Evolutionary conservation across 2,329 filamentous ascomycete genomes (phyloP).

Genomic region (Fusarium sp.): DNA sequence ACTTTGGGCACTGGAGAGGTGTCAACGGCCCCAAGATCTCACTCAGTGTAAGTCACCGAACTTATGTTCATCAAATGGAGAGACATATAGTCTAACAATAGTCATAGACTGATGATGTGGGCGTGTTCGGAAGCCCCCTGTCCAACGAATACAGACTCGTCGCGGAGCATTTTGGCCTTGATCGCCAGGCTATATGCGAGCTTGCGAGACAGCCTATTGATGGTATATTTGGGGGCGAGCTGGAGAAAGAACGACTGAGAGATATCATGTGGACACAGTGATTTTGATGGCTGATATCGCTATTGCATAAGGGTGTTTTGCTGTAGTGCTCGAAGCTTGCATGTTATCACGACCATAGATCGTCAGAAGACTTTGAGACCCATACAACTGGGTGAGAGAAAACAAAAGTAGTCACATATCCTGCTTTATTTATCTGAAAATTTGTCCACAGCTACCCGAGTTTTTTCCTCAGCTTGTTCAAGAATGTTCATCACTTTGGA

Average conservation of each 20-base stretch:
- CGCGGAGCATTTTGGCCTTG: conserved; percentile 73
- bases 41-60: conserved; percentile 68
- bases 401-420: no score
- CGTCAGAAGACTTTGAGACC: not conserved
- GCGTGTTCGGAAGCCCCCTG: conserved; percentile 78
- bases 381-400: not conserved
- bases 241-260: conserved; percentile 67
- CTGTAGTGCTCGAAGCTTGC: not conserved
- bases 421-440: not conserved
- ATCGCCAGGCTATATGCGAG: conserved; percentile 54
- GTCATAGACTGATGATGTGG: conserved; percentile 80
- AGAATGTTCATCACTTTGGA: not conserved
- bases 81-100: not conserved
- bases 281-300: not conserved
- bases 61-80: not conserved
- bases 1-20: conserved; percentile 78
- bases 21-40: conserved; percentile 68
- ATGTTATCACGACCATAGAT: not conserved
- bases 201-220: conserved; percentile 70
- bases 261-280: conserved; percentile 57
- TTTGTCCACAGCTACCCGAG: not conserved
- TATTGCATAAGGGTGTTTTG: not conserved
- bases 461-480: not conserved
- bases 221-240: conserved; percentile 71
- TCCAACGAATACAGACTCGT: conserved; percentile 82